These are phyloP conservation scores for Daedaleopsis sinensis DNA, from an alignment of 768 basidiomycete species.

Conservation along the genomic window DNA sequence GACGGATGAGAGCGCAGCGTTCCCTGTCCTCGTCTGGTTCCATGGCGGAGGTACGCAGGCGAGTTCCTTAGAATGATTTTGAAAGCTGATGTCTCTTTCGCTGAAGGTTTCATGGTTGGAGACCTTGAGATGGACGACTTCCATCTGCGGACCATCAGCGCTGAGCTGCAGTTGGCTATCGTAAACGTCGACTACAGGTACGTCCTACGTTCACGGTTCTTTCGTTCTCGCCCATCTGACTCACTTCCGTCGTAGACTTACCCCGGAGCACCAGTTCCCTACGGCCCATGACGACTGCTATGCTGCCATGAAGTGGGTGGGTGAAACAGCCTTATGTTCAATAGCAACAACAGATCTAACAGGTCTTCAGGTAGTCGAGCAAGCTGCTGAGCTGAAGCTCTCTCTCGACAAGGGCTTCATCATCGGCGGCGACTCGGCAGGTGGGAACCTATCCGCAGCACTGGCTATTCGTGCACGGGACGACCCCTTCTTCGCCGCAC, in stretches of 20 bases:
- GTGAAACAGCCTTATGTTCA: neutral
- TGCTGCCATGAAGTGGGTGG: slow-evolving; percentile 31
- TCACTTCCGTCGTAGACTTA: slow-evolving; percentile 17
- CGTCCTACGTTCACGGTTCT: neutral
- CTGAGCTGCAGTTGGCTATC: slow-evolving; percentile 21
- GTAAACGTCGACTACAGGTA: slow-evolving; percentile 23
- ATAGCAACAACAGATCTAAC: slow-evolving; percentile 5
- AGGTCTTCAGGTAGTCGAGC: slow-evolving; percentile 5
- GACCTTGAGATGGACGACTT: slow-evolving; percentile 23
- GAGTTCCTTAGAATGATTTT: neutral
- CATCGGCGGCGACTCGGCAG: slow-evolving; percentile 27
- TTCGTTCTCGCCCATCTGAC: neutral
- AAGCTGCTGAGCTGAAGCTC: slow-evolving; percentile 11
- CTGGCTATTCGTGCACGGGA: slow-evolving; percentile 24
- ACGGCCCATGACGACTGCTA: slow-evolving; percentile 25
- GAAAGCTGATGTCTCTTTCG: too few relatives aligned
- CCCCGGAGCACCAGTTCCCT: slow-evolving; percentile 31
- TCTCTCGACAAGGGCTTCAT: slow-evolving; percentile 27
- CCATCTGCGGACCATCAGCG: slow-evolving; percentile 20
- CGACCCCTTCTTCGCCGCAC: slow-evolving; percentile 22
- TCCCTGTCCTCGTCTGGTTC: slow-evolving; percentile 3
- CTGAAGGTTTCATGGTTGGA: slow-evolving; percentile 6
- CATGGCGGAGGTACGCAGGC: slow-evolving; percentile 12
- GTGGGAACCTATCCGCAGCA: slow-evolving; percentile 23
- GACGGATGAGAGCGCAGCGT: neutral